These are phyloP conservation scores for Daedalea quercina DNA, from an alignment of 768 basidiomycete genomes.

Conservation along the genomic window DNA sequence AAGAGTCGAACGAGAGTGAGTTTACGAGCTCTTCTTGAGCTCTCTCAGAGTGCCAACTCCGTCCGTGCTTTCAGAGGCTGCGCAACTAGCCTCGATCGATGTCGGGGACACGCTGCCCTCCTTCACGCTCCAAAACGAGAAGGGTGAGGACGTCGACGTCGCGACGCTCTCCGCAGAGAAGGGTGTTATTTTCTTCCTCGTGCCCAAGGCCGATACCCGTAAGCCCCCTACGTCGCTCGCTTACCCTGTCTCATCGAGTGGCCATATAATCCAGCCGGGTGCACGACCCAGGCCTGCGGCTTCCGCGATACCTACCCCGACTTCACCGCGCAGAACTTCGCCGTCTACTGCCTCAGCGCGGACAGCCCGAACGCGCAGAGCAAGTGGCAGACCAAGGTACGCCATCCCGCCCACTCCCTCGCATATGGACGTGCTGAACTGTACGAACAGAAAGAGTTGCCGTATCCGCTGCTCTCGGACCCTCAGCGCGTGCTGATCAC, in stretches of 20 bases:
- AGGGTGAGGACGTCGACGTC: slow-evolving; percentile 72
- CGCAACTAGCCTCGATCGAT: slow-evolving; percentile 36
- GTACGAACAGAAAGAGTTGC: slow-evolving; percentile 61
- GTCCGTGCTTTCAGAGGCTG: slow-evolving; percentile 1
- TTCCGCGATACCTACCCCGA: slow-evolving; percentile 81
- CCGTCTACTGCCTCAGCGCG: slow-evolving; percentile 79
- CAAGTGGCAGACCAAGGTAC: slow-evolving; percentile 84
- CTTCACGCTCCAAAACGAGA: slow-evolving; percentile 77
- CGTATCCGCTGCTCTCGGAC: slow-evolving; percentile 84
- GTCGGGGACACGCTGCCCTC: slow-evolving; percentile 73
- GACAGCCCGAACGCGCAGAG: slow-evolving; percentile 68
- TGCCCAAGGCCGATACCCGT: slow-evolving; percentile 86
- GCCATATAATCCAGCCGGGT: slow-evolving; percentile 58
- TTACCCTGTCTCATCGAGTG: neutral
- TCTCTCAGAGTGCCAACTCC: neutral
- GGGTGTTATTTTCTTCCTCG: slow-evolving; percentile 76
- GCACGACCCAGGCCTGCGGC: slow-evolving; percentile 89
- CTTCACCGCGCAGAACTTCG: slow-evolving; percentile 59
- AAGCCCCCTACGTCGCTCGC: slow-evolving; percentile 21
- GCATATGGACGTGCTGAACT: neutral
- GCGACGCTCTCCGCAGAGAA: slow-evolving; percentile 55
- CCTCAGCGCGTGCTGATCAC: slow-evolving; percentile 75
- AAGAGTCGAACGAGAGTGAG: neutral
- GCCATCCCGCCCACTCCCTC: slow-evolving; percentile 11
- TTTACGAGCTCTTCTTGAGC: neutral